These are phyloP conservation scores for Ceratocystis diversiconidia DNA, from an alignment of 2,329 filamentous ascomycete genomes.

Conservation along the genomic window DNA sequence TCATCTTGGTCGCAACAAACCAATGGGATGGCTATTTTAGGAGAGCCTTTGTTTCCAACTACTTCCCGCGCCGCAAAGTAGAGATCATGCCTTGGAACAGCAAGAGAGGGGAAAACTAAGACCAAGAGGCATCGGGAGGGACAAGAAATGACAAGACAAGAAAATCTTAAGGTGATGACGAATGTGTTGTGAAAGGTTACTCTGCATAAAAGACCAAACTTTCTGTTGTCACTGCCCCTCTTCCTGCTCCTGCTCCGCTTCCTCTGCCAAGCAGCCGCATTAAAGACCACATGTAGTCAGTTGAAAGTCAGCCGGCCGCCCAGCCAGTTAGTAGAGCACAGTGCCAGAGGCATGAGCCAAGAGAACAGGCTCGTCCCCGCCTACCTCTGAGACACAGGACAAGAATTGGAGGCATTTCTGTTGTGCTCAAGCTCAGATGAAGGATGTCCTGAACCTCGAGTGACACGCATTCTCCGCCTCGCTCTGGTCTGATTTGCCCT, in stretches of 20 bases:
- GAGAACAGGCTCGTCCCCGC: neutral
- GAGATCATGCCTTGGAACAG: neutral
- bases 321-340: neutral
- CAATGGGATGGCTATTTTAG: neutral
- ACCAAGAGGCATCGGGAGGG: neutral
- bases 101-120: neutral
- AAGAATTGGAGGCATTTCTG: neutral
- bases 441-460: neutral
- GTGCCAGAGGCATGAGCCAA: neutral
- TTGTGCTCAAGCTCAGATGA: neutral
- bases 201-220: neutral
- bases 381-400: neutral
- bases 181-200: neutral
- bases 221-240: neutral
- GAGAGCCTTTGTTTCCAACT: neutral
- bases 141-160: neutral
- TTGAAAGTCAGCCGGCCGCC: neutral
- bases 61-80: neutral
- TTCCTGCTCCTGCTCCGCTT: neutral
- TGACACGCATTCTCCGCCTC: neutral
- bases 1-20: conserved; percentile 6
- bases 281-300: neutral
- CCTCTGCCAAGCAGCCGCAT: neutral
- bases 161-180: neutral
- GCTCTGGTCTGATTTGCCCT: neutral